Base-by-base conservation (phyloP, 2,329 filamentous ascomycete species). In the Colletotrichum brevisporum region DNA sequence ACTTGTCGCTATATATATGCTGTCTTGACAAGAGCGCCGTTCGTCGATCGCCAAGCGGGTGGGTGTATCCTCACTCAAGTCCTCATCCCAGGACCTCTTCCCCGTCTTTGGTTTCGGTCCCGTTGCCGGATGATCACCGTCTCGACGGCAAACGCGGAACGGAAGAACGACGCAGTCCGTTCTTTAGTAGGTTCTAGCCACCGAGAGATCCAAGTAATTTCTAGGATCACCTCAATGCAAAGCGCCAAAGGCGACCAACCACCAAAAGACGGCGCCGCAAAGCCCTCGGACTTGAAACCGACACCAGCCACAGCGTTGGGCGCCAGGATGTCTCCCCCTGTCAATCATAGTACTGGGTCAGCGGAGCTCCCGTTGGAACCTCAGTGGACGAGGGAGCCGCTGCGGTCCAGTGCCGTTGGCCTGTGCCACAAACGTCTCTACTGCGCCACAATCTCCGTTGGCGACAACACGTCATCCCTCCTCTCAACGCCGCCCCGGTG, bases 381-480 rank as follows among this genome's bases (percentile, higher is more conserved):
- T 24, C 21, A 24, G 21, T 45, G 36, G 24, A 12, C 21, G 21
- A 24, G 21, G 43, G 43, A 51, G 43, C 13, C 27, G 57, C 48
- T 41, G 31, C 36, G 31, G 43, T 31, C 6, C 54, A 57, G 41
- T 39, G n/a, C 39, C 27, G 50, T 64, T 52, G 54, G 31, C 48
- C 50, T 31, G 62, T 45, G 66, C 66, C 66, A 69, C 66, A 69
- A 68, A 47, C 53, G 43, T 16, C 36, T 21, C 4, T 18, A 45
- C 66, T 66, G 66, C 66, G 66, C 66, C 66, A 69, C 66, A 60
- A 36, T 43, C 12, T 50, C 43, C 31, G 5, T 21, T n/a, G 36
- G 47, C 47, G 48, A 54, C 57, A 66, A 47, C 66, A 69, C 66
- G 66, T 69, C 66, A 69, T 69, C 60, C 48, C 43, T 6, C 31